A percentile compares a stretch with the other conserved stretches of the same genome.
Conservation (phyloP, 345 rosid genomes). For the Linum lewisii region DNA sequence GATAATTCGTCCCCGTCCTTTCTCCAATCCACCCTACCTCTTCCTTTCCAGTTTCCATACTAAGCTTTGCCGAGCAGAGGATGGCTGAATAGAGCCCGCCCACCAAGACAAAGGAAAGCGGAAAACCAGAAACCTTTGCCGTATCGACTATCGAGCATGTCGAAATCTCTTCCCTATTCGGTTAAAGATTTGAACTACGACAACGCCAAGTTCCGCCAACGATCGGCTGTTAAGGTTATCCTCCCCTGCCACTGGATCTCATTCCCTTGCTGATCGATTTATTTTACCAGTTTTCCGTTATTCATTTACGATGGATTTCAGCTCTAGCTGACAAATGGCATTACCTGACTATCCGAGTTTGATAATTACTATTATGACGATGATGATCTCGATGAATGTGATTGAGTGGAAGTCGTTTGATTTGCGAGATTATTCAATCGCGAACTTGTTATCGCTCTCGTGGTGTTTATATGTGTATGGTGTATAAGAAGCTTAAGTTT, state of each 20-base stretch:
- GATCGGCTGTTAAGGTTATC: constrained; percentile 57
- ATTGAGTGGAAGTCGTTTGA: background rate
- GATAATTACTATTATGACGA: background rate
- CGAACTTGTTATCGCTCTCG: background rate
- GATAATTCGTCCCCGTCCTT: background rate
- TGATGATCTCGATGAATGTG: background rate
- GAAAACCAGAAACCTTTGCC: background rate
- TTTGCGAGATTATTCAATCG: background rate
- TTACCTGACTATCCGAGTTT: background rate
- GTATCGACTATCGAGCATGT: constrained; percentile 35
- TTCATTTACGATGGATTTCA: background rate
- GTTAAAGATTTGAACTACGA: constrained; percentile 80
- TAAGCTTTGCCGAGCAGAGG: no score
- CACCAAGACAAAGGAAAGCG: no score
- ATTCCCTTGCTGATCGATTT: background rate
- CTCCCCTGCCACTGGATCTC: constrained; percentile 2
- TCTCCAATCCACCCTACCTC: no score
- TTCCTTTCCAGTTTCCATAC: no score
- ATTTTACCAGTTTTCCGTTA: background rate
- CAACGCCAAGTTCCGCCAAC: constrained; percentile 89
- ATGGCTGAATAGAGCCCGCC: no score
- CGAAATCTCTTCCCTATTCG: constrained; percentile 68
- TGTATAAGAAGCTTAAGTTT: background rate
- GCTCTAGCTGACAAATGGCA: background rate
- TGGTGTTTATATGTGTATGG: background rate